Evolutionary conservation across 495 filamentous ascomycete species (phyloP), one percentile per base, ranked within the genome.

Genomic region (Massariosphaeria phaeospora): DNA sequence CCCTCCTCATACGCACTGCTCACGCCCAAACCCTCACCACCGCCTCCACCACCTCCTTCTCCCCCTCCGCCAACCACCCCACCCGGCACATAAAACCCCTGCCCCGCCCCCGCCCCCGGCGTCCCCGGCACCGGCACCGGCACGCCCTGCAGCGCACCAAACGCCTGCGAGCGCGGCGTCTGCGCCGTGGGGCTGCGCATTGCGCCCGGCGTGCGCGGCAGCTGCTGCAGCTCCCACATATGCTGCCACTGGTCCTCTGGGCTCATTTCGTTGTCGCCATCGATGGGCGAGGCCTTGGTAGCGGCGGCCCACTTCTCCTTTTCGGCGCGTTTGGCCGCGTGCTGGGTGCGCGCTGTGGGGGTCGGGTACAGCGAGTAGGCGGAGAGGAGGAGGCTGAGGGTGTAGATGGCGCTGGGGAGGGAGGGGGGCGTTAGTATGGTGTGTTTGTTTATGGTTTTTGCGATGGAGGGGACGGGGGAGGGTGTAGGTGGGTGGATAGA

Each of bases 111-210:
- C 23, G 41, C 17, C 7, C 8, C 29, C 9, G 15, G 40, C 10
- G n/a, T n/a, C n/a, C n/a, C n/a, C n/a, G n/a, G n/a, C n/a, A n/a
- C n/a, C n/a, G n/a, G n/a, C n/a, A n/a, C n/a, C n/a, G n/a, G n/a
- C n/a, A n/a, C n/a, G n/a, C 65, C 67, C 26, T 58, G 57, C 31
- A 74, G 56, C 26, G 59, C 43, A 24, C 65, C 60, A 55, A 74
- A 74, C 26, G 72, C 72, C 42, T 52, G 51, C 31, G 72, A 72
- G 56, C 72, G 41, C 27, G 72, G 72, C 47, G 72, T 75, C 27
- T 72, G 72, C 47, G 72, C 73, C 53, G 50, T 55, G 13, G 63
- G 59, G 17, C 52, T 67, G 47, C 26, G 25, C 46, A 59, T 50
- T 4, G 55, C 56, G 26, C 63, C 57, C 1, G 69, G 65, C 1